Evolutionary conservation across 306 rosid genomes (phyloP).

Genomic region (Quercus ilex): DNA sequence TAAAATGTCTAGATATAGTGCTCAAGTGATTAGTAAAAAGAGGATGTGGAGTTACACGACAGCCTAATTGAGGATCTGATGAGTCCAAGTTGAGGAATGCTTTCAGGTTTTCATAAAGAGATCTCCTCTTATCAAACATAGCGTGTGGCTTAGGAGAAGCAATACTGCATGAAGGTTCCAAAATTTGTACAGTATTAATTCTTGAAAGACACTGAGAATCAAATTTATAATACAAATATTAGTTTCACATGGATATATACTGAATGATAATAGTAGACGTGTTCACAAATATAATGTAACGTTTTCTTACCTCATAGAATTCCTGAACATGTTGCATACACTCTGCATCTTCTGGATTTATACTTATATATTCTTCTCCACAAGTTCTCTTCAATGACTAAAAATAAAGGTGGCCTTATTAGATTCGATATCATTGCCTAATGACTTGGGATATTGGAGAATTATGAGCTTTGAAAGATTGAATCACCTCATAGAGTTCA

Average conservation of each 20-base stretch:
- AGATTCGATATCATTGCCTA: background rate
- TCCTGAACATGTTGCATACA: conserved; percentile 32
- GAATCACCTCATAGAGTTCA: conserved; percentile 46
- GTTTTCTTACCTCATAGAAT: conserved; percentile 20
- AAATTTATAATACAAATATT: background rate
- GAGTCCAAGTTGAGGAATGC: background rate
- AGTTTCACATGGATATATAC: background rate
- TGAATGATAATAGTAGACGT: background rate
- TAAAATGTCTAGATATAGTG: no score
- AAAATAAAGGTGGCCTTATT: background rate
- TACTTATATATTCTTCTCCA: conserved; percentile 30
- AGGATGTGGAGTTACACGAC: conserved; percentile 36
- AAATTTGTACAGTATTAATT: conserved; percentile 20
- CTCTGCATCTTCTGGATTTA: conserved; percentile 25
- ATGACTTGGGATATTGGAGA: background rate
- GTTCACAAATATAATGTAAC: background rate
- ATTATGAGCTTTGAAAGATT: background rate
- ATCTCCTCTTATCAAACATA: conserved; percentile 23
- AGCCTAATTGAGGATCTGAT: conserved; percentile 25
- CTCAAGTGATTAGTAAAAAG: no score
- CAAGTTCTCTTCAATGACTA: conserved; percentile 54
- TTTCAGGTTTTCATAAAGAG: conserved; percentile 12
- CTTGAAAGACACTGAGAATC: conserved; percentile 35
- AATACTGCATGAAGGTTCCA: conserved; percentile 32
- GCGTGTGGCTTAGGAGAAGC: conserved; percentile 8